Base-by-base conservation (phyloP, 2,329 filamentous ascomycete genomes). In the Colletotrichum liriopes region DNA sequence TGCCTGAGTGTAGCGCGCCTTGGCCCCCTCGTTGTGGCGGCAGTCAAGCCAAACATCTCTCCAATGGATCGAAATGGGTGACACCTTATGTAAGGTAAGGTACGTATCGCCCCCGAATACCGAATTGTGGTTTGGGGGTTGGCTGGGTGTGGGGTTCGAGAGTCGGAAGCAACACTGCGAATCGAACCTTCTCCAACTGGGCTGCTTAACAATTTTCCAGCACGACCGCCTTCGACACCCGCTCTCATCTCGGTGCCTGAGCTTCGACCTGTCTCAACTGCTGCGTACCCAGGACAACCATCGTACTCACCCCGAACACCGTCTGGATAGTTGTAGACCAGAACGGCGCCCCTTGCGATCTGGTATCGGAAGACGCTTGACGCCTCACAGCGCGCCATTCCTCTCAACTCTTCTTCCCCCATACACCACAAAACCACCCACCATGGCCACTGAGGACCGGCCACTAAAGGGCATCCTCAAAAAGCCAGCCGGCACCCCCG, bases 391-490 rank as follows among this genome's bases (percentile, higher is more conserved):
- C 43, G 43, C 59, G 12, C 20, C 3, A 37, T 35, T 16, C 23
- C 12, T 7, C 11, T 43, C 56, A 37, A 26, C 23, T 41, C n/a
- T 54, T 37, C 43, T 45, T 26, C 20, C 39, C 32, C 62, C 6
- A 23, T 26, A 56, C 43, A 20, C n/a, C 20, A 56, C 2, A 5
- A 37, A 67, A 29, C 37, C 58, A n/a, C 39, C 16, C 29, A 51
- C 62, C 85, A 92, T 92, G 77, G 83, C 86, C 77, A 67, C 75
- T 35, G 66, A 76, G 43, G 75, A 70, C 45, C 79, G 79, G 73
- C 82, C 84, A 60, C 82, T 83, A 29, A 92, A 89, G 77, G 85
- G 90, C 73, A 90, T 91, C 71, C 84, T 93, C 20, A 93, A 92
- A 79, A 91, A 89, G 67, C 71, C 74, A 75, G 79, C 83, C 71